A percentile compares a stretch with the other conserved stretches of the same genome.
Evolutionary conservation across 148 eudicot genomes (phyloP).

Genomic region (Euryodendron excelsum): DNA sequence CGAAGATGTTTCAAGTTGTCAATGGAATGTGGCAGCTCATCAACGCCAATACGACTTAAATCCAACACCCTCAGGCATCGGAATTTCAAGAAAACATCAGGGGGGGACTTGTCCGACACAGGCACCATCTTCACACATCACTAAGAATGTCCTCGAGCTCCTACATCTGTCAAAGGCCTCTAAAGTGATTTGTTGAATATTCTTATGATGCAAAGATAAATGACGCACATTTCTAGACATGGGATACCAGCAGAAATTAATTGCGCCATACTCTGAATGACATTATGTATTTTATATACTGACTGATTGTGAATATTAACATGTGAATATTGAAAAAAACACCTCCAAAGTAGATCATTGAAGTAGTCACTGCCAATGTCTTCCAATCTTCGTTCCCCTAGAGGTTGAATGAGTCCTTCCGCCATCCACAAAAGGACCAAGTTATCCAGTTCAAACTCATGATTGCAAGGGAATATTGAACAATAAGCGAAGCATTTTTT

Average conservation of each 20-base stretch:
- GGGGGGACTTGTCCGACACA: background rate
- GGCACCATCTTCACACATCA: background rate
- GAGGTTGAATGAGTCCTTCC: background rate
- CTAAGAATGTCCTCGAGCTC: background rate
- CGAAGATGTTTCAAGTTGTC: conserved; percentile 21
- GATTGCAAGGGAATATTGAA: conserved; percentile 12
- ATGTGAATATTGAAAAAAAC: background rate
- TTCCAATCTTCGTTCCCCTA: background rate
- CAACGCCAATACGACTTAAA: conserved; percentile 7
- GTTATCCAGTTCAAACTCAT: conserved; percentile 4
- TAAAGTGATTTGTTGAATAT: background rate
- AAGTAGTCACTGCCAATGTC: background rate
- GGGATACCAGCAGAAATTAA: background rate
- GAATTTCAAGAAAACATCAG: conserved; percentile 6
- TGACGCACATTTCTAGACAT: background rate
- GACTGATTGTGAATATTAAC: background rate
- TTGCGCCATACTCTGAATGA: background rate
- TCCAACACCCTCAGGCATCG: conserved; percentile 9
- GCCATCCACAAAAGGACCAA: conserved; percentile 15
- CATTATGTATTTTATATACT: background rate
- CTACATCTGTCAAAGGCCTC: background rate
- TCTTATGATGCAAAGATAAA: background rate
- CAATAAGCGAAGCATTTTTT: conserved; percentile 13
- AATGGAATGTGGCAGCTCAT: conserved; percentile 17
- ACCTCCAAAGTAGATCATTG: background rate